Conservation (phyloP, 257 asterid species). For the Nicotiana obtusifolia region DNA sequence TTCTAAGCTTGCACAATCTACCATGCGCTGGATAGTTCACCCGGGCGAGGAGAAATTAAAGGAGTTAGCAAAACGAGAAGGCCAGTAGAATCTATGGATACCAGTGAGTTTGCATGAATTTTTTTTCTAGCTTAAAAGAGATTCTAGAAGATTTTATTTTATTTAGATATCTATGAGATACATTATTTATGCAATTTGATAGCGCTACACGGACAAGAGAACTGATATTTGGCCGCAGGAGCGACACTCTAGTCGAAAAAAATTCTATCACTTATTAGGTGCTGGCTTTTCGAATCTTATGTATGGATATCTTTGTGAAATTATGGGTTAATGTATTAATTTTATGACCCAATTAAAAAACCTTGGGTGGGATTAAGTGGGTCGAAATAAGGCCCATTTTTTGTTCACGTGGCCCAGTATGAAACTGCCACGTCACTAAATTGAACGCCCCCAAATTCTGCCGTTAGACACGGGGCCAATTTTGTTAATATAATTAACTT, state of each 20-base stretch:
- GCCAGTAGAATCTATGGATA: slow-evolving; percentile 87
- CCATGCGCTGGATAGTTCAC: slow-evolving; percentile 78
- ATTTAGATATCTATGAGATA: not conserved
- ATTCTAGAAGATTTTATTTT: not conserved
- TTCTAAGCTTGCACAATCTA: slow-evolving; percentile 63
- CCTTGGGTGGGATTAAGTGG: no score
- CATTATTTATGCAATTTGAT: slow-evolving; percentile 50
- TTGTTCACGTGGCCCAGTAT: no score
- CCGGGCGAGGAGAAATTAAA: slow-evolving; percentile 87
- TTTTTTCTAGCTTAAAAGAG: not conserved
- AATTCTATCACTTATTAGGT: slow-evolving; percentile 56
- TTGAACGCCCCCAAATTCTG: no score
- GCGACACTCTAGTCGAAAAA: slow-evolving; percentile 28
- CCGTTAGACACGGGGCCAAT: no score
- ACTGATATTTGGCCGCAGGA: slow-evolving; percentile 36
- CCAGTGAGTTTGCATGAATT: slow-evolving; percentile 52
- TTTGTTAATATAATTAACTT: no score
- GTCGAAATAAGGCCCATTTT: no score
- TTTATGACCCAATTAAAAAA: no score
- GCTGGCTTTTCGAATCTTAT: slow-evolving; percentile 89
- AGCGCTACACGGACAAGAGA: slow-evolving; percentile 81
- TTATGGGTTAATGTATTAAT: not conserved
- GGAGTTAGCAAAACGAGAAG: slow-evolving; percentile 71
- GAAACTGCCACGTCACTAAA: no score
- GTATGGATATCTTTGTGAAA: slow-evolving; percentile 87